These are phyloP conservation scores for Cordyceps cateniannulata DNA, from an alignment of 2,329 filamentous ascomycete genomes.

Conservation along the genomic window DNA sequence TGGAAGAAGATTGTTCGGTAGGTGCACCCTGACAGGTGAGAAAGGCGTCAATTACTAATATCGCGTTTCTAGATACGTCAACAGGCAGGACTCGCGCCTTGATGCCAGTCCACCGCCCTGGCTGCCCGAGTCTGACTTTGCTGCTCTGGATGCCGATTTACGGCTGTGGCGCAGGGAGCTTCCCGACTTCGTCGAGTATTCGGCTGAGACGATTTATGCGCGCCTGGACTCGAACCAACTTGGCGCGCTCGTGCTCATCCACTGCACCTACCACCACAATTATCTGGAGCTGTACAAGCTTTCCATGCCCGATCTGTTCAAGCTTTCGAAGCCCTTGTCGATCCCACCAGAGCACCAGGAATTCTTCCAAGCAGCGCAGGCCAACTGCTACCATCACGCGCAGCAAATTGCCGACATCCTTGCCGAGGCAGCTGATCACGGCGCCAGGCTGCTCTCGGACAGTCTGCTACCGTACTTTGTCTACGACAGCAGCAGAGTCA, in stretches of 20 bases:
- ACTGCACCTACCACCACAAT: constrained; percentile 41
- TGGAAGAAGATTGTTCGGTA: constrained; percentile 35
- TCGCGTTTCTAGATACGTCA: constrained; percentile 29
- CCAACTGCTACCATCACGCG: constrained; percentile 32
- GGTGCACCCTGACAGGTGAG: background rate
- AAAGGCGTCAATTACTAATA: background rate
- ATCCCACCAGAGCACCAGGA: constrained; percentile 32
- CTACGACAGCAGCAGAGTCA: constrained; percentile 40
- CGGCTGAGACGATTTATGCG: constrained; percentile 37
- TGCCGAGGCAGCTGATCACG: constrained; percentile 34
- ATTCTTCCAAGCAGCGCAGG: constrained; percentile 30
- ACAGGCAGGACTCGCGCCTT: constrained; percentile 32
- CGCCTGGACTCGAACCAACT: constrained; percentile 40
- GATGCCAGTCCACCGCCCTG: constrained; percentile 34
- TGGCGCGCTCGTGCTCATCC: constrained; percentile 36
- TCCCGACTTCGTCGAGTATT: constrained; percentile 38
- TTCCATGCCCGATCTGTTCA: constrained; percentile 39
- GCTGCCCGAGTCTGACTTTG: constrained; percentile 37
- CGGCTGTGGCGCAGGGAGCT: constrained; percentile 34
- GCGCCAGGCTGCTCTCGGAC: constrained; percentile 34
- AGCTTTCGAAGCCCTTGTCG: constrained; percentile 33
- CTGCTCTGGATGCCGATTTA: constrained; percentile 33
- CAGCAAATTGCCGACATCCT: constrained; percentile 32
- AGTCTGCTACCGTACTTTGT: constrained; percentile 39
- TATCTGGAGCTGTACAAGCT: constrained; percentile 40